Conservation (phyloP, 257 asterid genomes). For the Anisodus acutangulus region DNA sequence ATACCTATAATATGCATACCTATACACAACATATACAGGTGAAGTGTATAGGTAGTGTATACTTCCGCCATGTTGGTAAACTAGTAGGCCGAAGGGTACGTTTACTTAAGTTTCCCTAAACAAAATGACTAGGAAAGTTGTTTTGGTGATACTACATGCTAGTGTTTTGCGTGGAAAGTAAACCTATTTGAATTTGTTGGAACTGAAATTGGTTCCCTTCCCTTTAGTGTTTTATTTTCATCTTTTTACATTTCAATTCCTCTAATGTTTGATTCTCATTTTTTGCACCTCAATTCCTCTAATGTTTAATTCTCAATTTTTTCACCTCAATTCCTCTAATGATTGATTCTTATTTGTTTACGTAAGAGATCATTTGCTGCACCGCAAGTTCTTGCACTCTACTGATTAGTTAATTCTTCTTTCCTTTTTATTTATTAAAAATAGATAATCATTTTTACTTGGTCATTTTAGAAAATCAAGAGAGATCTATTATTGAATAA, state of each 20-base stretch:
- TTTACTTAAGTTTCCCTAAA: too few species aligned
- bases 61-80: too few species aligned
- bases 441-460: too few species aligned
- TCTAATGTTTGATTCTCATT: neutral
- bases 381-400: neutral
- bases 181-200: slow-evolving; percentile 11
- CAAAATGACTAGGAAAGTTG: neutral
- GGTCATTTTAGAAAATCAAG: too few species aligned
- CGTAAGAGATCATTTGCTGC: too few species aligned
- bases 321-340: neutral
- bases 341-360: neutral
- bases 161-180: neutral
- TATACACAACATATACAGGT: too few species aligned
- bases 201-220: neutral
- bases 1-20: too few species aligned
- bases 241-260: neutral
- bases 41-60: too few species aligned
- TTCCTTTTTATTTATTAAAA: neutral
- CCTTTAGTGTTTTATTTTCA: neutral
- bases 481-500: too few species aligned
- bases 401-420: neutral
- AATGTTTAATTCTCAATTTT: neutral
- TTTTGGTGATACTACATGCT: neutral
- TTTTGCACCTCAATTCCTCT: too few species aligned
- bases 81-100: too few species aligned